Base-by-base conservation (phyloP, 2,329 filamentous ascomycete genomes). In the Sphaerulina vaccinii region DNA sequence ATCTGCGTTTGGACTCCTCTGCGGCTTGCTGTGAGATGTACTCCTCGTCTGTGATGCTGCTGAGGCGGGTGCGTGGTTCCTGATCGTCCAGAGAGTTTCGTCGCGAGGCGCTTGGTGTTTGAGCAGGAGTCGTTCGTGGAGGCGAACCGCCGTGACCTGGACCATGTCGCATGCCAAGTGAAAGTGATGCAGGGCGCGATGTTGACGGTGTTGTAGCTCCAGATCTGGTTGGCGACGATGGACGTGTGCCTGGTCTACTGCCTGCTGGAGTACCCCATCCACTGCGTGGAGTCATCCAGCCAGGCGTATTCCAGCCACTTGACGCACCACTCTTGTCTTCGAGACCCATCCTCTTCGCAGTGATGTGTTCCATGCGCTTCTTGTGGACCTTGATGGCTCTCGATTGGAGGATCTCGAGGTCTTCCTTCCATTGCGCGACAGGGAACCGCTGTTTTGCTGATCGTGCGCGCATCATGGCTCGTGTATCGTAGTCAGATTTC, bases 401-500 rank as follows among this genome's bases (percentile, higher is more conserved):
- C 11, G 71, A 71, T 62, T 86, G 83, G 15, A 86, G 73, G 35
- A 79, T 81, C 55, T 84, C 82, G 8, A 86, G 70, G 55, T 83
- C 81, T 60, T 84, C 79, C 45, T 84, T 75, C 83, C 83, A 86
- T 62, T 85, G 81, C 3, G 79, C 80, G 11, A 86, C 82, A 13
- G 83, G 83, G 70, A 86, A 86, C 23, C 83, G 76, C 62, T 86
- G 83, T 59, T 82, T 81, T 3, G 80, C 81, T 16, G 81, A 83
- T 52, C 81, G 75, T 33, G 83, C 83, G 64, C 83, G 76, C 83
- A 86, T 86, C 61, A 79, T 73, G 1, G 79, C 79, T 49, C 83
- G 73, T 21, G 78, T 78, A 29, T 80, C 73, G 11, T 70, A 69
- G 57, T 79, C 80, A 1, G 81, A 84, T 47, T 73, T 78, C 48